Evolutionary conservation across 371 early-diverging fungal species (phyloP), one percentile per base, ranked within the genome.

Genomic region (Mortierella sp.): DNA sequence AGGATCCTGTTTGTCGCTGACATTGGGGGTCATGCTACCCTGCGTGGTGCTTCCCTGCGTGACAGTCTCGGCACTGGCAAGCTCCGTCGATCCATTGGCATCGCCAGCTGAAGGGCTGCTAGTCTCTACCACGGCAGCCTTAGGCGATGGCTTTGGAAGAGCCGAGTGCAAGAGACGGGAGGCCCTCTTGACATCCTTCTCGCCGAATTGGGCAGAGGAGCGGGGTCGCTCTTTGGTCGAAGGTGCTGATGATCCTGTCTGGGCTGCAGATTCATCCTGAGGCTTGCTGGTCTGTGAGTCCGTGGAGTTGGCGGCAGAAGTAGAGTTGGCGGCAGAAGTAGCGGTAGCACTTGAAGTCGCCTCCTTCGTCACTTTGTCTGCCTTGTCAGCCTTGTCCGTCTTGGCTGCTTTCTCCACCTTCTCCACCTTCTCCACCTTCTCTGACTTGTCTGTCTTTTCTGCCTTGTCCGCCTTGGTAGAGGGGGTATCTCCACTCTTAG

Each of bases 181-280:
- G 13, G 79, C 83, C 45, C 83, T 61, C 73, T 75, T 82, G 50
- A 82, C 78, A 70, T 82, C 83, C 67, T 77, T 81, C 45, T 81
- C 82, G 13, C 82, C 82, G 68, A 81, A 81, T 34, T 78, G 83
- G 2, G 61, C 68, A 40, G 81, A 78, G 3, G 83, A 77, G 44
- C 83, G 74, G 16, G 79, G 73, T 48, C 74, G 45, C 7, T 75
- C 81, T 50, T 69, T 80, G 3, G 66, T 55, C 26, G 70, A 53
- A 10, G 47, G 24, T 37, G 66, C 39, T 39, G 68, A 4, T 40
- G 72, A 24, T 44, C 58, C 50, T n/a, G 71, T 31, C 26, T 71
- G 70, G 13, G 72, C 16, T 22, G 66, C 44, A 5, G 73, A 48
- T 9, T 70, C 74, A 19, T 69, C 74, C 39, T 73, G 73, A 22